These are phyloP conservation scores for Chlorella sp. DNA, from an alignment of 139 green algal genomes.

Conservation along the genomic window DNA sequence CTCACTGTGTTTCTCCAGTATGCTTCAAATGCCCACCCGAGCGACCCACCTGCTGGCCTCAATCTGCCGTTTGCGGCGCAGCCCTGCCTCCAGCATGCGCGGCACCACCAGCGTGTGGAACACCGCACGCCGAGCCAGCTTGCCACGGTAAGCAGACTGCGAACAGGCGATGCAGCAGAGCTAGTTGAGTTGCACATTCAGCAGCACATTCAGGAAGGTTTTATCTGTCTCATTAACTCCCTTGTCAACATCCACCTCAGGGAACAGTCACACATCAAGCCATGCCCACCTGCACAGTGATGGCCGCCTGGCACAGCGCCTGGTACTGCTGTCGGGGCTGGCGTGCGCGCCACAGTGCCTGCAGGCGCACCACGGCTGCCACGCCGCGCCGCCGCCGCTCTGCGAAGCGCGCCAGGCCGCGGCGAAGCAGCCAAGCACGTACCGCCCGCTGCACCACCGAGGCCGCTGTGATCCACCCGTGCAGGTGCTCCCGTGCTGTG, in stretches of 20 bases:
- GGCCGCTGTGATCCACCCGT: slow-evolving; percentile 60
- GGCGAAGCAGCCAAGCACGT: slow-evolving; percentile 45
- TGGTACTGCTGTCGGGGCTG: slow-evolving; percentile 10
- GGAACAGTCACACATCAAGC: not conserved
- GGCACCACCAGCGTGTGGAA: slow-evolving; percentile 38
- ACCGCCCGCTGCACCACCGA: slow-evolving; percentile 50
- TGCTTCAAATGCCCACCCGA: not conserved
- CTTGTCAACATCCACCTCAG: no score
- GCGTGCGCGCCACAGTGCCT: slow-evolving; percentile 54
- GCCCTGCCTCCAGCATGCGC: slow-evolving; percentile 27
- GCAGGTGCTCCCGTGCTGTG: slow-evolving; percentile 45
- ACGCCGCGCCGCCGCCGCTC: not conserved
- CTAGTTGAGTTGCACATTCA: no score
- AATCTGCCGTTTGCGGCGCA: slow-evolving; percentile 11
- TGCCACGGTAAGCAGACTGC: slow-evolving; percentile 55
- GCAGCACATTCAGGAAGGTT: not conserved
- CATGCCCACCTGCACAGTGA: slow-evolving; percentile 25
- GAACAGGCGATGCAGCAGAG: not conserved
- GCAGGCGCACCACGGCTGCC: slow-evolving; percentile 31
- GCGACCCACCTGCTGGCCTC: slow-evolving; percentile 4
- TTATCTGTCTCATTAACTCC: not conserved
- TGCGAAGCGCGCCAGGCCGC: slow-evolving; percentile 17
- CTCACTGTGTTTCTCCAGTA: not conserved
- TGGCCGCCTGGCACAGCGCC: slow-evolving; percentile 12
- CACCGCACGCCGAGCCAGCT: slow-evolving; percentile 34